Evolutionary conservation across 768 basidiomycete genomes (phyloP), one percentile per base, ranked within the genome.

Genomic region (Lactifluus subvellereus): DNA sequence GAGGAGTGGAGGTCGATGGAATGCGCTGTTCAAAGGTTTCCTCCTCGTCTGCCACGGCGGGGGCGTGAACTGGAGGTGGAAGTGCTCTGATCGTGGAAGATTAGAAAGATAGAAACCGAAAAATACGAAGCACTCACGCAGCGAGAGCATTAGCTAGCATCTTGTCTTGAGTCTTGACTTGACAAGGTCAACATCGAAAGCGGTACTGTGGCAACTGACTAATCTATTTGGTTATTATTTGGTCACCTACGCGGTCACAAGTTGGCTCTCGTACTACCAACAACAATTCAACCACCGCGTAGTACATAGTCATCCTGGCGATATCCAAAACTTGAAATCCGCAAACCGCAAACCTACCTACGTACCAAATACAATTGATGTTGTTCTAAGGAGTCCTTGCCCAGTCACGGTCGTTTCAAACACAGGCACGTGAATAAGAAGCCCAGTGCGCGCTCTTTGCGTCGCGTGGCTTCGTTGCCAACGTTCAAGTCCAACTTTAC

Each of bases 71-170:
- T 1, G 91, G 90, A 69, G 80, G 77, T 40, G 91, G 91, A 37
- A 93, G 82, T 30, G 86, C 69, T 54, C 89, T 91, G 37, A 32
- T n/a, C 60, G 5, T 18, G 7, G 6, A 45, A n/a, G 2, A 48
- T 48, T 53, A 42, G 66, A 69, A 67, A 65, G 27, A 30, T 55
- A 53, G 48, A 51, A 11, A 20, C 3, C 10, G 60, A 37, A 27
- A 54, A 2, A 42, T 45, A 48, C 14, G 35, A 40, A 40, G 55
- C 18, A 84, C 89, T 72, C 73, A 91, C 91, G 84, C 82, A 72
- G 91, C 87, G 58, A 94, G 81, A 67, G 89, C 87, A 71, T 85
- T 79, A 22, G 65, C 67, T 38, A 67, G 14, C 83, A 84, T 84
- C 57, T 64, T 67, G 66, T 20, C 42, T 53, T 35, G 59, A 11